Conservation (phyloP, 129 eudicot species). For the Arctium lappa region DNA sequence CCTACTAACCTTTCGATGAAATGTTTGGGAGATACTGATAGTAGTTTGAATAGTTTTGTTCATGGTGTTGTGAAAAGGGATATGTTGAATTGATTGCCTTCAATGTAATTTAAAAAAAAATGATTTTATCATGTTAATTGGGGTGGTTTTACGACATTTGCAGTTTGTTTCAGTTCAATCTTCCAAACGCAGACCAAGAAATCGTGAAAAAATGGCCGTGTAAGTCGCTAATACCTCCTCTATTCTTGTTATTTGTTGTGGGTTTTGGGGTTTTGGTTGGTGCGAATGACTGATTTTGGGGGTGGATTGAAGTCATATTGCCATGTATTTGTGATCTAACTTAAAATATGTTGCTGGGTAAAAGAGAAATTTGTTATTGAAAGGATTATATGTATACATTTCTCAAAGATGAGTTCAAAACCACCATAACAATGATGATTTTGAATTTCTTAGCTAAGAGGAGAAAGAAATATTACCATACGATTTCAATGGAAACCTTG, state of each 20-base stretch:
- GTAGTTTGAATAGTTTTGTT: too few relatives aligned
- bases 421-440: too few relatives aligned
- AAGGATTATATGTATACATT: neutral
- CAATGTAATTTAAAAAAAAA: too few relatives aligned
- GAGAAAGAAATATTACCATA: too few relatives aligned
- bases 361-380: constrained; percentile 3
- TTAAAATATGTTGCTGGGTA: neutral
- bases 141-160: neutral
- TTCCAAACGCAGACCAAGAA: neutral
- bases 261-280: neutral
- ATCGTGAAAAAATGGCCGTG: constrained; percentile 18
- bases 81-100: too few relatives aligned
- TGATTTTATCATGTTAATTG: neutral
- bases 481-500: too few relatives aligned
- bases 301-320: neutral
- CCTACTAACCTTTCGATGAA: too few relatives aligned
- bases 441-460: too few relatives aligned
- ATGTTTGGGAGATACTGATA: too few relatives aligned
- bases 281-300: neutral
- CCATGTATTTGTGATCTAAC: constrained; percentile 10
- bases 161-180: constrained; percentile 11
- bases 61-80: too few relatives aligned
- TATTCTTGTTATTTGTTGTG: neutral
- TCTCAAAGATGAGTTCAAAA: too few relatives aligned
- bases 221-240: neutral